phyloP scores from a whole-genome alignment of 148 eudicot species.

The Euryodendron excelsum region DNA sequence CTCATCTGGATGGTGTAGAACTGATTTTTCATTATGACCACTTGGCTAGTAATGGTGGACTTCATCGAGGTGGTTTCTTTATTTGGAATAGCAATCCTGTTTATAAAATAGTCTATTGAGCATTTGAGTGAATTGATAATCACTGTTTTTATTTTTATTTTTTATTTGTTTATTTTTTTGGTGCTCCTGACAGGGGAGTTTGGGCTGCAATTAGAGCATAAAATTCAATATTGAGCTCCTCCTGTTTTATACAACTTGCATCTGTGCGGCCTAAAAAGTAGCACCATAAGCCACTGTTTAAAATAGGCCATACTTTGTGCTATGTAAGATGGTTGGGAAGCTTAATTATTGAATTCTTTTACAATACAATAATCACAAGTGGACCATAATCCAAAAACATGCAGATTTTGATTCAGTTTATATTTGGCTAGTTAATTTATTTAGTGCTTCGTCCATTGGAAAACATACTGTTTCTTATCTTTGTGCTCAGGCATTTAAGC shows the following conservation, averaged over 20 bases:
- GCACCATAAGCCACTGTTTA: neutral
- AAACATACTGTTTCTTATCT: neutral
- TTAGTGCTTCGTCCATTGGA: neutral
- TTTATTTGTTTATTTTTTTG: too few species aligned
- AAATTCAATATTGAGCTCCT: neutral
- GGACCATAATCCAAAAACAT: neutral
- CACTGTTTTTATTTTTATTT: neutral
- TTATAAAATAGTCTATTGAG: neutral
- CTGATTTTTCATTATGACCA: neutral
- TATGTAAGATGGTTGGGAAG: neutral
- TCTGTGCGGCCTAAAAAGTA: neutral
- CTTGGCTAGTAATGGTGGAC: neutral
- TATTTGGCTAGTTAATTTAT: neutral
- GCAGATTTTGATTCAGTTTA: neutral
- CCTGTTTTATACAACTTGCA: neutral
- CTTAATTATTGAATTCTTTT: neutral
- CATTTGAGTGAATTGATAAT: neutral
- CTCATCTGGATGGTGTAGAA: neutral
- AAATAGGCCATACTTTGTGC: neutral
- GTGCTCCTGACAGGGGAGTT: neutral
- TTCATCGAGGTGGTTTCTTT: neutral
- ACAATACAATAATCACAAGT: neutral
- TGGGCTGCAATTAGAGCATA: neutral
- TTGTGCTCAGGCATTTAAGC: conserved; percentile 7
- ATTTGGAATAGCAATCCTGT: neutral